Base-by-base conservation (phyloP, 441 rosid species). In the Francoa sonchifolia region DNA sequence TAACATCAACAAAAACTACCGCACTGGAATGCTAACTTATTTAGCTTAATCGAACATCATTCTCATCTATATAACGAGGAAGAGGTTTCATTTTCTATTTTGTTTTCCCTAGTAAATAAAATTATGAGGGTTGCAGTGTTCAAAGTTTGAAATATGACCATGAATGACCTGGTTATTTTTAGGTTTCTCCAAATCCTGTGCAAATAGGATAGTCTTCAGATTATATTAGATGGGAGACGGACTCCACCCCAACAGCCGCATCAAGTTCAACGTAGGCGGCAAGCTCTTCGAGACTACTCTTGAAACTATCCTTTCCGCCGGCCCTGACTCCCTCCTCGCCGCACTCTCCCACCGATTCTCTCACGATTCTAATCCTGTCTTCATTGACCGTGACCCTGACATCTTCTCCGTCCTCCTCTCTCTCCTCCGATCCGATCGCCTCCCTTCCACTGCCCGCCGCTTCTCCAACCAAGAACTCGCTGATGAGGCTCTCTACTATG, bases 261-360 rank as follows among this genome's bases (percentile, higher is more conserved):
- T 85, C 59, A 77, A 68, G 61, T 92, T 89, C 66, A 89, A 89
- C 66, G 96, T 89, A 5, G 98, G 94, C 19, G 98, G 96, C 22
- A 73, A 73, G 58, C 57, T 82, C 37, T 82, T 82, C 40, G 92
- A 82, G 39, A 85, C 94, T 39, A 77, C 82, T 23, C 25, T 63
- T 8, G 49, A 78, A 12, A 89, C 96, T 3, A 79, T 89, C 30
- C 80, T 65, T 47, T 68, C 89, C 11, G 72, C 76, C 22, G 92
- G 87, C 15, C 74, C 87, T 3, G 96, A 89, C 59, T 85, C 98
- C 13, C 82, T 89, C 36, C 71, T 89, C 1, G 67, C 68, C 11
- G 79, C 79, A 34, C 84, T 89, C n/a, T 75, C 92, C 21, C 52
- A 34, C 51, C 73, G 77, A 6, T 29, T 73, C 25, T n/a, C 49